phyloP scores from a whole-genome alignment of 768 basidiomycete genomes.

The Trametes punicea region DNA sequence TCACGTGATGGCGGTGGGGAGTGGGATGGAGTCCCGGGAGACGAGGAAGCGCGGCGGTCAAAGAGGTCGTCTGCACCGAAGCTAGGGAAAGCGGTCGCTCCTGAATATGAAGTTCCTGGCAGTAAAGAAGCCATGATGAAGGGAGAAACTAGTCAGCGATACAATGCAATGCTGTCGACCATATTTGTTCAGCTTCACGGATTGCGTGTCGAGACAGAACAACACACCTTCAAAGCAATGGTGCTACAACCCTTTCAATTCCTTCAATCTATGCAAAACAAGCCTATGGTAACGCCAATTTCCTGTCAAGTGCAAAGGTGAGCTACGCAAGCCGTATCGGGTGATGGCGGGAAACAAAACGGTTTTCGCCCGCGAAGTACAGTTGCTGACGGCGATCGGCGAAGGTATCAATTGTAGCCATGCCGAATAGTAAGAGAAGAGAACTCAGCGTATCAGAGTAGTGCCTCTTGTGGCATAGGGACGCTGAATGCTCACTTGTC shows the following conservation, averaged over 20 bases:
- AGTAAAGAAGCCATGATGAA: neutral
- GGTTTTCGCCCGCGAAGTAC: too few species aligned
- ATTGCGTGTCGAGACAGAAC: neutral
- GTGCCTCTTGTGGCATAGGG: too few species aligned
- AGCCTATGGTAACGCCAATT: neutral
- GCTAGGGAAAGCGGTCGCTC: slow-evolving; percentile 6
- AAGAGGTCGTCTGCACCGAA: slow-evolving; percentile 4
- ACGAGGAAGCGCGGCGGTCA: slow-evolving; percentile 11
- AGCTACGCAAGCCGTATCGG: neutral
- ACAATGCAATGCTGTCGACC: neutral
- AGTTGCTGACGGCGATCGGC: too few species aligned
- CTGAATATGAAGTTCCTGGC: neutral
- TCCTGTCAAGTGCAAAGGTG: neutral
- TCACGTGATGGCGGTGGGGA: slow-evolving; percentile 14
- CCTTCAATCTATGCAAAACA: slow-evolving; percentile 1
- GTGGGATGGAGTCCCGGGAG: slow-evolving; percentile 16
- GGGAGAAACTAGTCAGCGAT: slow-evolving; percentile 2
- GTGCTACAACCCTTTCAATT: slow-evolving; percentile 4
- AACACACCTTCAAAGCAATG: neutral
- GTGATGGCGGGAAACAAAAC: too few species aligned
- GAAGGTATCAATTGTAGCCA: too few species aligned
- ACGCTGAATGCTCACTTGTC: too few species aligned
- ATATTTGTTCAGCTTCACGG: neutral
- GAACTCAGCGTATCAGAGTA: too few species aligned
- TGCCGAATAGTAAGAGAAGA: too few species aligned